Base-by-base conservation (phyloP, 805 yeast genomes). In the Candida parachauliodes region DNA sequence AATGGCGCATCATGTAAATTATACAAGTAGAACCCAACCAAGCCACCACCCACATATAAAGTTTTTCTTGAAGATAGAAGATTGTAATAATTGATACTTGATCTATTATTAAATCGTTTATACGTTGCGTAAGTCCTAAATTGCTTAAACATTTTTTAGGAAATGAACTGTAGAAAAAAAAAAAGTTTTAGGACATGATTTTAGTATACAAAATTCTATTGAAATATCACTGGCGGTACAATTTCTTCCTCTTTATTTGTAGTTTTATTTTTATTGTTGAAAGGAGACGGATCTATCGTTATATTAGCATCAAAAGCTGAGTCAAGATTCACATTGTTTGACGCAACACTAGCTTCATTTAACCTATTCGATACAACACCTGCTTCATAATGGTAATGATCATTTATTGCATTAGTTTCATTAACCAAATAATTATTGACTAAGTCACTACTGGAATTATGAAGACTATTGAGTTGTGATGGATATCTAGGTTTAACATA, bases 1-100 rank as follows among this genome's bases (percentile, higher is more conserved):
- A 82, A 81, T 1, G 96, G 96, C 0, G 95, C 96, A 46, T 76
- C 75, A 45, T 88, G 84, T 21, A 86, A 64, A 21, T 81, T 68
- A 25, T 52, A 54, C 1, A 54, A n/a, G 27, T 55, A 57, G 39
- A 59, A 56, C 12, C 48, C 60, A 16, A 40, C 40, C 8, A 53
- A 37, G 1, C 56, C 57, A n/a, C 42, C 36, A 11, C 43, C 50
- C 17, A 48, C 20, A 69, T 63, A 55, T 69, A 74, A 34, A 65
- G 52, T 39, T 21, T 48, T 50, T 32, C 59, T 46, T 39, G 47
- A 58, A 28, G 40, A 40, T n/a, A 65, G 40, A 3, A 61, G 30
- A 4, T 37, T 35, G 8, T 39, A 31, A 19, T 46, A 23, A 34
- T 29, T 36, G 15, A 7, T 12, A 9, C 17, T 11, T 9, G 27